Evolutionary conservation across 331 rosid species (phyloP).

Genomic region (Quercus phellos): DNA sequence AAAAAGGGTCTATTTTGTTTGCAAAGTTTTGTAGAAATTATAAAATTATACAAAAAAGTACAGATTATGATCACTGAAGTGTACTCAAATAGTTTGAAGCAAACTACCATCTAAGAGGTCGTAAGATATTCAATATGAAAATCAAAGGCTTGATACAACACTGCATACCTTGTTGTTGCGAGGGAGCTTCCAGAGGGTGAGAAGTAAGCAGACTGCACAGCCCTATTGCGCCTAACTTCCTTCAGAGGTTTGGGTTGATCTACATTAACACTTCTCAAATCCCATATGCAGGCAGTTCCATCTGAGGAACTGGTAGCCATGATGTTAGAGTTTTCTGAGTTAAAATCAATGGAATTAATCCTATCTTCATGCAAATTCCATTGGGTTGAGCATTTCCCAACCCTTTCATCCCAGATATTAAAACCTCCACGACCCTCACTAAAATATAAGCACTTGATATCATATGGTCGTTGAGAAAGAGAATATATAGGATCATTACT

Average conservation of each 20-base stretch:
- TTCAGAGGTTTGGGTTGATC: slow-evolving; percentile 41
- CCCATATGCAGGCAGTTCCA: slow-evolving; percentile 90
- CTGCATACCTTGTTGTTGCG: slow-evolving; percentile 74
- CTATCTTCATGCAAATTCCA: slow-evolving; percentile 62
- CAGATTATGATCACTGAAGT: not conserved
- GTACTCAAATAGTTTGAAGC: not conserved
- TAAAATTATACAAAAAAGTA: not conserved
- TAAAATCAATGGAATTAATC: slow-evolving; percentile 73
- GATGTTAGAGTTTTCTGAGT: slow-evolving; percentile 41
- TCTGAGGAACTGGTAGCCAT: slow-evolving; percentile 83
- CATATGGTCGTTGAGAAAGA: slow-evolving; percentile 49
- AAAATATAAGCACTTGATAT: slow-evolving; percentile 60
- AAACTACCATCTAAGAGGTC: not conserved
- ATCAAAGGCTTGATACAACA: not conserved
- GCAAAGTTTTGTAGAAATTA: not conserved
- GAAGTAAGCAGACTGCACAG: slow-evolving; percentile 88
- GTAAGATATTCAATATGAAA: not conserved
- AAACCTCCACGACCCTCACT: slow-evolving; percentile 64
- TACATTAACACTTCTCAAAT: slow-evolving; percentile 51
- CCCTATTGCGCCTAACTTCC: slow-evolving; percentile 51
- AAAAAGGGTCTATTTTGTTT: not conserved
- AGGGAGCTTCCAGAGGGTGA: slow-evolving; percentile 78
- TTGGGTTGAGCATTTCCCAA: slow-evolving; percentile 47
- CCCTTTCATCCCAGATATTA: slow-evolving; percentile 63
- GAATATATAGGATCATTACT: slow-evolving; percentile 45